Percentiles rank a stretch among this genome's conserved stretches.
Conservation (phyloP, 2,329 filamentous ascomycete species). For the Colletotrichum simmondsii region DNA sequence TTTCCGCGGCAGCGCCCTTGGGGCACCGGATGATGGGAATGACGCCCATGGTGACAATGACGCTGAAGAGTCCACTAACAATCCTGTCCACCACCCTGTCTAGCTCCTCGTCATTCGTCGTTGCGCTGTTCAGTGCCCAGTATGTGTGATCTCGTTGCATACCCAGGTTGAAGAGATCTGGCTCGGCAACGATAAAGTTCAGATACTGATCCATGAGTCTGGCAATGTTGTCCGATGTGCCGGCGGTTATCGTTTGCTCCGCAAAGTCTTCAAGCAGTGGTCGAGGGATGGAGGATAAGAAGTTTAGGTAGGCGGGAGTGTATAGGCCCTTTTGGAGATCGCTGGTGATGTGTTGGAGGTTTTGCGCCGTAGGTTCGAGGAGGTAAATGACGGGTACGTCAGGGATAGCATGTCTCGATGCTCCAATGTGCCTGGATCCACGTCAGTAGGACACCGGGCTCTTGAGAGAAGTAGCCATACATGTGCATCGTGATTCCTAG, state of each 20-base stretch:
- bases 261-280: constrained; percentile 95
- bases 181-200: constrained; percentile 96
- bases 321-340: constrained; percentile 92
- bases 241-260: constrained; percentile 83
- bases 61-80: constrained; percentile 96
- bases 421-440: constrained; percentile 76
- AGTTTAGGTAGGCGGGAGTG: constrained; percentile 95
- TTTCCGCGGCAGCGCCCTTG: constrained; percentile 90
- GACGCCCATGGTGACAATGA: constrained; percentile 98
- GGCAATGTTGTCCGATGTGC: constrained; percentile 88
- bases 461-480: constrained; percentile 57
- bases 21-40: constrained; percentile 97
- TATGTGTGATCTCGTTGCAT: constrained; percentile 87
- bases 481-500: constrained; percentile 98
- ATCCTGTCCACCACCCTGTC: constrained; percentile 90
- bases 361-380: constrained; percentile 86
- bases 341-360: constrained; percentile 83
- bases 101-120: constrained; percentile 89
- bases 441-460: constrained; percentile 38
- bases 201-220: constrained; percentile 97
- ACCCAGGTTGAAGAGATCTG: constrained; percentile 92
- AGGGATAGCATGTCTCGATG: constrained; percentile 87
- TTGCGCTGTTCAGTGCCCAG: constrained; percentile 94
- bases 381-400: constrained; percentile 97
- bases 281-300: constrained; percentile 91